A percentile compares a stretch with the other conserved stretches of the same genome.
These are phyloP conservation scores for Pueraria montana DNA, from an alignment of 306 rosid species.

Conservation along the genomic window DNA sequence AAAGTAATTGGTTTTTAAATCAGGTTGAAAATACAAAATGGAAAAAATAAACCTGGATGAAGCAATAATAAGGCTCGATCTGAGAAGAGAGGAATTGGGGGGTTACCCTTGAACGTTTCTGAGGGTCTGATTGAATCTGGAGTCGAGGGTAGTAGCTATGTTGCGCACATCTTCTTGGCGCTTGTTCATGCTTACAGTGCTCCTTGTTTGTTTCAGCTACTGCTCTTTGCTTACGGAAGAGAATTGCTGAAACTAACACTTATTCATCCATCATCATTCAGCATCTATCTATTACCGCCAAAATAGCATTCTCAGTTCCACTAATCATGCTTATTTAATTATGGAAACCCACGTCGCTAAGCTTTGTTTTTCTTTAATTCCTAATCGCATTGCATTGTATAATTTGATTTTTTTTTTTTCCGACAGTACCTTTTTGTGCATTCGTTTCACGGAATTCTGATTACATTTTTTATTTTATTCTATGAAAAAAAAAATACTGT, in stretches of 20 bases:
- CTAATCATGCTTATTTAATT: neutral
- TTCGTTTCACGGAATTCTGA: neutral
- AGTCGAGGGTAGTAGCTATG: slow-evolving; percentile 58
- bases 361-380: neutral
- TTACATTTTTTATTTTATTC: neutral
- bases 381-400: neutral
- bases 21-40: neutral
- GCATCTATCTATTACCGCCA: slow-evolving; percentile 15
- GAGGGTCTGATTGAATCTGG: slow-evolving; percentile 89
- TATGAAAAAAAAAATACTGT: no score
- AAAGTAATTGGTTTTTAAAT: neutral
- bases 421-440: neutral
- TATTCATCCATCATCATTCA: no score
- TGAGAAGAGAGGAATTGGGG: neutral
- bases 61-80: slow-evolving; percentile 19
- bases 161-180: slow-evolving; percentile 59
- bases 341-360: neutral
- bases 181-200: slow-evolving; percentile 22
- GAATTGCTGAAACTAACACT: neutral
- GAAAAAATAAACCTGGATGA: neutral
- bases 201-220: neutral
- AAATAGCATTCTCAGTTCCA: slow-evolving; percentile 12
- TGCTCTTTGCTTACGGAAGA: neutral
- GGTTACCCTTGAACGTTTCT: slow-evolving; percentile 86
- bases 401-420: neutral